These are phyloP conservation scores for Ascochyta koolunga DNA, from an alignment of 2,329 filamentous ascomycete species.

Conservation along the genomic window DNA sequence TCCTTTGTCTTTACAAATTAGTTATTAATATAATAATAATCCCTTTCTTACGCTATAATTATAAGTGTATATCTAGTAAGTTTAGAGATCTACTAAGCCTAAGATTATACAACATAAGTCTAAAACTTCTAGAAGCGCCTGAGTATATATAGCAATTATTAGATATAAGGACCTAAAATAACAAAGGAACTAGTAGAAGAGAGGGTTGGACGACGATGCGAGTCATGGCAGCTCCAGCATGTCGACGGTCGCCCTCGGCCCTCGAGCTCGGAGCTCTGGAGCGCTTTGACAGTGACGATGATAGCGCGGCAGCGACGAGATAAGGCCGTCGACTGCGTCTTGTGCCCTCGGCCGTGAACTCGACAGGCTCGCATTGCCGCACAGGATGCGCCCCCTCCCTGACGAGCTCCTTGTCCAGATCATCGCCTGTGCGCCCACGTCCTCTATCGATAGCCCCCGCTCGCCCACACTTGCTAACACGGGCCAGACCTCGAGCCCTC, in stretches of 20 bases:
- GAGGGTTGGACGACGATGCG: neutral
- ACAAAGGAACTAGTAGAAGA: too few relatives aligned
- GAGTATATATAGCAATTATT: too few relatives aligned
- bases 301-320: neutral
- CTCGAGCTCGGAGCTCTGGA: constrained; percentile 4
- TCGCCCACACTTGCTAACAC: constrained; percentile 9
- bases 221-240: constrained; percentile 1
- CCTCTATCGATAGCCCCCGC: neutral
- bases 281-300: neutral
- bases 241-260: constrained; percentile 5
- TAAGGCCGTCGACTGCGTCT: too few relatives aligned
- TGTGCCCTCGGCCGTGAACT: neutral
- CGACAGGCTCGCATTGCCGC: too few relatives aligned
- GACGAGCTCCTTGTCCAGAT: constrained; percentile 53
- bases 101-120: too few relatives aligned
- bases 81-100: too few relatives aligned
- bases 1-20: too few relatives aligned
- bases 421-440: constrained; percentile 44
- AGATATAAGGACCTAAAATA: too few relatives aligned
- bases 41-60: too few relatives aligned
- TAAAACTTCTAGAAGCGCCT: too few relatives aligned
- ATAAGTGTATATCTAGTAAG: too few relatives aligned
- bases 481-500: constrained; percentile 63
- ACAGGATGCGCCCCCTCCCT: constrained; percentile 34
- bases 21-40: too few relatives aligned